A percentile compares a stretch with the other conserved stretches of the same genome.
phyloP scores from a whole-genome alignment of 164 flowering plant genomes.

The Tetrastigma voinierianum region DNA sequence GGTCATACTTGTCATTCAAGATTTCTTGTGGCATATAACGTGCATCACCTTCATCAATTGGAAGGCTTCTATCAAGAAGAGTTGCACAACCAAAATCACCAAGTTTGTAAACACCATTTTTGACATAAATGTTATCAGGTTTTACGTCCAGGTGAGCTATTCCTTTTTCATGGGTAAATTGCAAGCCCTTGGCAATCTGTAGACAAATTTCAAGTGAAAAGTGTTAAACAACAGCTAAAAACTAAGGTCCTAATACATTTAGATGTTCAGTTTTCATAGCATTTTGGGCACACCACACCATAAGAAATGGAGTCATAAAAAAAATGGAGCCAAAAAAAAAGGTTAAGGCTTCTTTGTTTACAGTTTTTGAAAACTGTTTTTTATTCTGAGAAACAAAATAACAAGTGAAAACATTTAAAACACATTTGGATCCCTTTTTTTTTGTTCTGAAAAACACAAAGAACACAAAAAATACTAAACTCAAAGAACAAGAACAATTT shows the following conservation, averaged over 20 bases:
- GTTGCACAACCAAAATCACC: conserved; percentile 99
- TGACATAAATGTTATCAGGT: conserved; percentile 93
- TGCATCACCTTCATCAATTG: conserved; percentile 96
- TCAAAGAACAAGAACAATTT: too few relatives aligned
- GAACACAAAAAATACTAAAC: too few relatives aligned
- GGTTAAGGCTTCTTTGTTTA: too few relatives aligned
- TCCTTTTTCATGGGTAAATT: conserved; percentile 75
- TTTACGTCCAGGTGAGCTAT: conserved; percentile 87
- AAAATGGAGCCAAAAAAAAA: too few relatives aligned
- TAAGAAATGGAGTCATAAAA: too few relatives aligned
- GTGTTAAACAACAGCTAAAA: background rate
- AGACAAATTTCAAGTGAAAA: background rate
- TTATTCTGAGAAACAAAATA: too few relatives aligned
- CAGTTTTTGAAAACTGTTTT: too few relatives aligned
- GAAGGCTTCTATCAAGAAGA: conserved; percentile 63
- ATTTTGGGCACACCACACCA: too few relatives aligned
- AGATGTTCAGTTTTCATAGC: too few relatives aligned
- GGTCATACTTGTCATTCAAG: conserved; percentile 75
- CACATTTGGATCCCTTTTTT: too few relatives aligned
- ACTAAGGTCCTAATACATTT: background rate
- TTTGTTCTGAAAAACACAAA: too few relatives aligned
- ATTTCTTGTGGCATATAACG: conserved; percentile 97
- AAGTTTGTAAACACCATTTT: conserved; percentile 80
- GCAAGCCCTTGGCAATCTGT: conserved; percentile 85
- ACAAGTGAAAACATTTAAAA: too few relatives aligned